Conservation (phyloP, 495 filamentous ascomycete species). For the Melanomma pulvis-pyrius region DNA sequence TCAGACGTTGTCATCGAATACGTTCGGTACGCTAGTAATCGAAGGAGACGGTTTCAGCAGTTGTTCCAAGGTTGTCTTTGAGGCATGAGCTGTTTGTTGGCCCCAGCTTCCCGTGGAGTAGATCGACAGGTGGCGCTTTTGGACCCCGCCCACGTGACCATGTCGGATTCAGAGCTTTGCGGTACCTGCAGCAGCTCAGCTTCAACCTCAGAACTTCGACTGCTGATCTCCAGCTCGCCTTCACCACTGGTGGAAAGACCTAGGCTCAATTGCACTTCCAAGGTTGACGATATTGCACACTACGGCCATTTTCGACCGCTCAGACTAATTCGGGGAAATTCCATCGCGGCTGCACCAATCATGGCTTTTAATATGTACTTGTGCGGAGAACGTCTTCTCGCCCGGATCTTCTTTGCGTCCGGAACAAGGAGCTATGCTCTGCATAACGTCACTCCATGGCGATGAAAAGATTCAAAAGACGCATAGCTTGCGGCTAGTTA, state of each 20-base stretch:
- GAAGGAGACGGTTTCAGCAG: constrained; percentile 3
- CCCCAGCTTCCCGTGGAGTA: background rate
- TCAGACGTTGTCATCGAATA: background rate
- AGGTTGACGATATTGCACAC: no score
- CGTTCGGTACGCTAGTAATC: background rate
- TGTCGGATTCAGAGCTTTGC: background rate
- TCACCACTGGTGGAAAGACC: no score
- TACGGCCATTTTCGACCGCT: no score
- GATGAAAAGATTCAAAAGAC: no score
- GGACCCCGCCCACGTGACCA: background rate
- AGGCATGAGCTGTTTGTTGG: background rate
- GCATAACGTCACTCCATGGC: no score
- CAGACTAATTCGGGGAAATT: constrained; percentile 18
- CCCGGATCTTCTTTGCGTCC: background rate
- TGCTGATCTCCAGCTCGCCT: no score
- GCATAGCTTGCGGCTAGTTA: no score
- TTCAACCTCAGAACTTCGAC: no score
- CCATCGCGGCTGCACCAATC: constrained; percentile 8
- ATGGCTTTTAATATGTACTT: no score
- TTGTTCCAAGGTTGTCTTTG: background rate
- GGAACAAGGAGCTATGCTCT: no score
- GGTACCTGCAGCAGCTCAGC: background rate
- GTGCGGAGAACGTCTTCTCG: background rate
- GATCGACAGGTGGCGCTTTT: constrained; percentile 3
- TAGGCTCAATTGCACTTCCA: no score